Conservation (phyloP, 352 stramenopile genomes). For the Phytopythium helicoides region DNA sequence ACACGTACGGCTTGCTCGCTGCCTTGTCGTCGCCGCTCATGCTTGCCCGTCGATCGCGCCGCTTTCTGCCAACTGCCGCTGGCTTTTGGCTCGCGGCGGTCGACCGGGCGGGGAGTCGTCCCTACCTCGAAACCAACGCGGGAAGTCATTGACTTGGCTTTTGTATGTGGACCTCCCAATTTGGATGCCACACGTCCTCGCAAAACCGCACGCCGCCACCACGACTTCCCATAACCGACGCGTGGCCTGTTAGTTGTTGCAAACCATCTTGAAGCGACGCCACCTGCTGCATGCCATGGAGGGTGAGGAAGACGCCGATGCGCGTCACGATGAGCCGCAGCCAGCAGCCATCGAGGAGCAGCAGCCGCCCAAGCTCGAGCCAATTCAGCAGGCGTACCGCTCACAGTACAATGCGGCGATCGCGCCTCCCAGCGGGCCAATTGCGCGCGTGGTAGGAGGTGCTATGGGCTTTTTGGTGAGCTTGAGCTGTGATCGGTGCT, state of each 20-base stretch:
- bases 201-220: too few relatives aligned
- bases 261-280: not conserved
- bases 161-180: constrained; percentile 1
- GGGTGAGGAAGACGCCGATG: constrained; percentile 1
- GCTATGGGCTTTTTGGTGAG: not conserved
- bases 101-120: constrained; percentile 1
- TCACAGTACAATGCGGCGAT: constrained; percentile 59
- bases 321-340: not conserved
- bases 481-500: not conserved
- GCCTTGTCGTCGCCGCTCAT: constrained; percentile 39
- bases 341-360: not conserved
- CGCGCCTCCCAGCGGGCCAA: constrained; percentile 31
- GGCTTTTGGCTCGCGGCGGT: not conserved
- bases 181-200: constrained; percentile 1
- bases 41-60: constrained; percentile 6
- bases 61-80: not conserved
- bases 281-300: constrained; percentile 10
- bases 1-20: constrained; percentile 38
- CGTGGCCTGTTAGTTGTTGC: too few relatives aligned
- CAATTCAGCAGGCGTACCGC: constrained; percentile 35
- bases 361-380: not conserved
- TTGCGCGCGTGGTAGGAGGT: constrained; percentile 40
- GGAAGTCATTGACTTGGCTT: not conserved
- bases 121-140: not conserved
- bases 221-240: too few relatives aligned